Evolutionary conservation across 1,284 basidiomycete genomes (phyloP), one percentile per base, ranked within the genome.

Genomic region (Cutaneotrichosporon sp.): DNA sequence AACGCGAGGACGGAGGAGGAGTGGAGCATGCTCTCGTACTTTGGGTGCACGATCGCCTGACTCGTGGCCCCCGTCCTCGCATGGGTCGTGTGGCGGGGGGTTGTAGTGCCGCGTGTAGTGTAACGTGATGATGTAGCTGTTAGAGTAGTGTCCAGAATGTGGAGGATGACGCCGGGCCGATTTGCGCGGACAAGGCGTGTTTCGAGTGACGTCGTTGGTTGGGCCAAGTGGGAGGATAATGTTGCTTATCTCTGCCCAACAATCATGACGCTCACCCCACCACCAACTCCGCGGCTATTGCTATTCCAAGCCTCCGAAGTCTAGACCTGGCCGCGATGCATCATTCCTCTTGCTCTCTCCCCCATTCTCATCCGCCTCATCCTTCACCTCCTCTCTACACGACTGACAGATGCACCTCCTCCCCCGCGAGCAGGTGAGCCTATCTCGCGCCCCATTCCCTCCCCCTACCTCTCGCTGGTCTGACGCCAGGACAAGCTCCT

Each of bases 401-500:
- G n/a, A 42, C 38, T n/a, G 18, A 42, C 38, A 34, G 14, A 77
- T 77, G 76, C 72, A 76, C 59, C 70, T 78, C 56, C 64, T 73
- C 27, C 76, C 76, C 9, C 62, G 75, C 36, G 76, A 78, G 63
- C 72, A 72, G 69, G 76, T 73, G n/a, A 53, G 51, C 50, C 9
- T n/a, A n/a, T n/a, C n/a, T n/a, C n/a, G n/a, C n/a, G n/a, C n/a
- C n/a, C n/a, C n/a, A n/a, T n/a, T n/a, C n/a, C n/a, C n/a, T n/a
- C n/a, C n/a, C n/a, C n/a, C n/a, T n/a, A n/a, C n/a, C n/a, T n/a
- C n/a, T n/a, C n/a, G n/a, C 50, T 6, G 3, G 24, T 31, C 56
- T 56, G 36, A 63, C 54, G 1, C 18, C 11, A 80, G 79, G 81
- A 82, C 73, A 82, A 83, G 63, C 76, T 82, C 60, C 63, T 82